Base-by-base conservation (phyloP, 768 basidiomycete genomes). In the Hemileccinum impolitum region DNA sequence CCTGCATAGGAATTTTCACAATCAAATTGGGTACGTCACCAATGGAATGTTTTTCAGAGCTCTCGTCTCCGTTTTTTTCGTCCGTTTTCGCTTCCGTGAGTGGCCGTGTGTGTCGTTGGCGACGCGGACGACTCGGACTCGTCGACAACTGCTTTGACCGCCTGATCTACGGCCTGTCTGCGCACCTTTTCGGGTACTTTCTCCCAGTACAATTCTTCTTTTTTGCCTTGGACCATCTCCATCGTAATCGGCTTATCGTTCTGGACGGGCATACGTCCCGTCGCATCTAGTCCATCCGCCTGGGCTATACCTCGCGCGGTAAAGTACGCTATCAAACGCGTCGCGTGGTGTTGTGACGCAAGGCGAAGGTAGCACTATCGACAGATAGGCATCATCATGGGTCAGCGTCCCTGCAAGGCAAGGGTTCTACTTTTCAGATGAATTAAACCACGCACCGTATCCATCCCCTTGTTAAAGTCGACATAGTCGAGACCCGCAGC, bases 401-500 rank as follows among this genome's bases (percentile, higher is more conserved):
- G 28, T 30, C 9, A 8, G 28, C 3, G 28, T 30, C 11, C 28
- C 9, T 30, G 28, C 26, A 5, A 28, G n/a, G n/a, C n/a, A n/a
- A n/a, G n/a, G 5, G 26, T 5, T 28, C 26, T 28, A 9, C 28
- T 9, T 30, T 30, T 2, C 9, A 30, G 11, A 30, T 12, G 28
- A 30, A 30, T 30, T 8, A 42, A n/a, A 21, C 30, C 5, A 41
- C 81, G 39, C 57, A 90, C 89, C 15, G 77, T 75, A 53, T 88
- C 82, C 74, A 86, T 81, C 14, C 86, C 84, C 62, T 90, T 91
- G 55, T 63, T 81, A 63, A 80, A 91, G 66, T 92, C 90, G 15
- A 91, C 77, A 47, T 93, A 93, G 59, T 91, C 86, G 25, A 92
- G 64, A 2, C 73, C 78, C 7, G 68, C 66, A 14, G 30, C 42